Evolutionary conservation across 768 basidiomycete species (phyloP), one percentile per base, ranked within the genome.

Genomic region (Agrocybe chaxingu): DNA sequence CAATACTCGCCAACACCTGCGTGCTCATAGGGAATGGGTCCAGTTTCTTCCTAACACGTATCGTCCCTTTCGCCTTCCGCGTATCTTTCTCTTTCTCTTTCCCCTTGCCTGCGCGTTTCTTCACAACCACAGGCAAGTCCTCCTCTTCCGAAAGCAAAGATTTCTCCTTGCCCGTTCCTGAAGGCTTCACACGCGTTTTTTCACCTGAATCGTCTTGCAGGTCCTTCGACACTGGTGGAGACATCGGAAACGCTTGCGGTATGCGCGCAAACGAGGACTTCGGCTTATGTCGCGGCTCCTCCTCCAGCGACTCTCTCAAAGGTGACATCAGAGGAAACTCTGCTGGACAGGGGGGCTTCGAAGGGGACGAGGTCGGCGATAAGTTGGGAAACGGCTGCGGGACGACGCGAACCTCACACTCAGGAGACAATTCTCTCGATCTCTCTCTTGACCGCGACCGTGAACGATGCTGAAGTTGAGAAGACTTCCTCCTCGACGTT

Each of bases 11-110:
- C 2, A 80, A 65, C 36, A 75, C 48, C 45, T 77, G 72, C 1
- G 73, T 69, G 44, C 65, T 73, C 79, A 85, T 75, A 10, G 69
- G 70, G 46, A 70, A 71, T 7, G 55, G 60, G 32, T 63, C 38
- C 1, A 50, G 53, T 47, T 58, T 57, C 31, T 55, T 60, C 43
- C 46, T 38, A 41, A 41, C 45, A 42, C 2, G 13, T 40, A 8
- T 33, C 30, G 24, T n/a, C 41, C 36, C 30, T 30, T 47, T 46
- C 3, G 24, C 42, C 42, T 45, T 56, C 37, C 39, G 50, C 37
- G 37, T 56, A 5, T 38, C n/a, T 44, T 57, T 62, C 6, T 43
- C 53, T 37, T 62, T 64, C 10, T 50, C 60, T 46, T 59, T 61
- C 10, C 48, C 49, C 36, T 24, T 48, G 34, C 7, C 40, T 30